Conservation (phyloP, 352 stramenopile genomes). For the Pythium angustatum region DNA sequence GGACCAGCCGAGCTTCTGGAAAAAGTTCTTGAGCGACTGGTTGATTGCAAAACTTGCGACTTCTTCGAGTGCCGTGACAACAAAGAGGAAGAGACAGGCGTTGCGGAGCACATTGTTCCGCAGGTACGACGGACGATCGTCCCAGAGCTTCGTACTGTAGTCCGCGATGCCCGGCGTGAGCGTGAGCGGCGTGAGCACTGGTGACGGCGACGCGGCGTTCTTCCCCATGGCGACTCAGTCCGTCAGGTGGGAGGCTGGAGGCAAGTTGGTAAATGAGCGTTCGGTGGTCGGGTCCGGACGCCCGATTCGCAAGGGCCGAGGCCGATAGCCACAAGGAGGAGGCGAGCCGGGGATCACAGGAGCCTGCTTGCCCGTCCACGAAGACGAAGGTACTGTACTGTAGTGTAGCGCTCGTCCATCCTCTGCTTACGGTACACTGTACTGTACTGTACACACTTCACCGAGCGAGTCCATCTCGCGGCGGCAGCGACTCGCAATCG, state of each 20-base stretch:
- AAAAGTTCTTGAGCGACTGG: slow-evolving; percentile 37
- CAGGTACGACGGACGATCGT: slow-evolving; percentile 13
- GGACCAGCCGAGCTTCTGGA: slow-evolving; percentile 33
- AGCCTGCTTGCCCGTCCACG: background rate
- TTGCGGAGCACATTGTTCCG: slow-evolving; percentile 30
- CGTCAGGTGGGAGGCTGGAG: background rate
- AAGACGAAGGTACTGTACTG: background rate
- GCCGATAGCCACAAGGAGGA: background rate
- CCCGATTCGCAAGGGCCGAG: background rate
- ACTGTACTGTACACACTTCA: background rate
- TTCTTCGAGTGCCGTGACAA: slow-evolving; percentile 32
- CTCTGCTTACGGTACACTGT: slow-evolving; percentile 1
- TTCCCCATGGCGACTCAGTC: slow-evolving; percentile 16
- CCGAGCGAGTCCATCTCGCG: background rate
- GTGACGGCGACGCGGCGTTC: slow-evolving; percentile 19
- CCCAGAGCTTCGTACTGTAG: slow-evolving; percentile 21
- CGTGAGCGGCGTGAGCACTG: slow-evolving; percentile 20
- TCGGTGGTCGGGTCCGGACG: background rate
- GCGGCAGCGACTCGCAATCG: too few relatives aligned
- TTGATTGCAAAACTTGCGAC: slow-evolving; percentile 36
- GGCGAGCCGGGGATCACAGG: background rate
- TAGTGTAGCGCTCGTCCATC: background rate
- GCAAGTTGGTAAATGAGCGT: slow-evolving; percentile 18
- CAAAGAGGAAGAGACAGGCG: slow-evolving; percentile 32
- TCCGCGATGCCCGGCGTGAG: slow-evolving; percentile 12